A percentile compares a stretch with the other conserved stretches of the same genome.
Conservation (phyloP, 495 filamentous ascomycete genomes). For the Acidomyces sp. region DNA sequence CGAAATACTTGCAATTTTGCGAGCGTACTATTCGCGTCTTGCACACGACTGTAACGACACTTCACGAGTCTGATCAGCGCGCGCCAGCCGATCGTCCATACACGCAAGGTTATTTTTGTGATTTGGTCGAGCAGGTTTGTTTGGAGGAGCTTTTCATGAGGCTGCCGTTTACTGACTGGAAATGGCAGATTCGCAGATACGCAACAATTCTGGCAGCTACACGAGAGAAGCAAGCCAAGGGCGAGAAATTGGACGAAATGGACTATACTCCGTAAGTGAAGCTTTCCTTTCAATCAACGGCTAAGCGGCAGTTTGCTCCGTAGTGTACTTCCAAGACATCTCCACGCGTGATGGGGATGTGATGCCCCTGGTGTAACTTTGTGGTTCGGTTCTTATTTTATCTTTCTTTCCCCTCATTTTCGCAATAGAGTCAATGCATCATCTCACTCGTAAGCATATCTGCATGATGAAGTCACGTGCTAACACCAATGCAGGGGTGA, state of each 20-base stretch:
- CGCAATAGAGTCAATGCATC: too few species aligned
- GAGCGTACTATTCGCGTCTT: constrained; percentile 75
- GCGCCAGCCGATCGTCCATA: constrained; percentile 74
- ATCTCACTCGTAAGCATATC: too few species aligned
- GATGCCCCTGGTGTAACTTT: too few species aligned
- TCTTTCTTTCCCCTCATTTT: too few species aligned
- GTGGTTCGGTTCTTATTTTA: too few species aligned
- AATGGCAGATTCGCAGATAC: constrained; percentile 28
- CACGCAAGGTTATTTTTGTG: constrained; percentile 84
- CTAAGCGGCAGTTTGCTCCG: not conserved
- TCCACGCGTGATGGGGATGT: too few species aligned
- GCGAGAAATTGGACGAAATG: constrained; percentile 29
- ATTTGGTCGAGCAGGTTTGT: constrained; percentile 63
- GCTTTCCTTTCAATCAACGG: constrained; percentile 1
- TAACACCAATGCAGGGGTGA: constrained; percentile 45
- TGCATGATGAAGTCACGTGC: constrained; percentile 16
- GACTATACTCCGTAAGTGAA: constrained; percentile 31
- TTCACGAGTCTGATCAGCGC: constrained; percentile 68
- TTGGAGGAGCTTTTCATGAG: constrained; percentile 27
- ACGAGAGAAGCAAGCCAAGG: constrained; percentile 31
- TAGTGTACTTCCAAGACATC: too few species aligned
- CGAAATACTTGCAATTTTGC: constrained; percentile 70
- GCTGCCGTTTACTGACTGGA: constrained; percentile 5
- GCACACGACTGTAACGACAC: constrained; percentile 63
- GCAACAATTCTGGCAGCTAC: constrained; percentile 39